Base-by-base conservation (phyloP, 768 basidiomycete genomes). In the Boletus edulis region DNA sequence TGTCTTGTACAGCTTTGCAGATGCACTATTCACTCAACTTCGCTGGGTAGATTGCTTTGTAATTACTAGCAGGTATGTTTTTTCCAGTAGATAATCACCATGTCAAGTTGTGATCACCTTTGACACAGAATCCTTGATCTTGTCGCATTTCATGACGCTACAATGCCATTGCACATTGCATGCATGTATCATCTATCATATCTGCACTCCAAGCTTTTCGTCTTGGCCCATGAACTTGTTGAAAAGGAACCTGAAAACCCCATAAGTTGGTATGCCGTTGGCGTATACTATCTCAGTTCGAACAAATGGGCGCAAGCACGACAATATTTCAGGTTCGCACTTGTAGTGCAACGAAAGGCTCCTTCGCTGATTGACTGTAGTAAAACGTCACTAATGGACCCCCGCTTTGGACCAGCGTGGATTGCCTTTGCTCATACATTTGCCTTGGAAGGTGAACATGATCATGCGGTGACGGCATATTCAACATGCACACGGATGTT, bases 391-490 rank as follows among this genome's bases (percentile, higher is more conserved):
- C 73, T 99, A 14, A 94, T 98, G 87, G 96, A 99, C 67, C 91
- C 95, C 18, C 83, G 96, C 5, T 97, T 97, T 70, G 93, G 86
- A 0, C 94, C 97, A 11, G 93, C 96, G 0, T 99, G 97, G 97
- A 84, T 98, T 48, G 92, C 94, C 3, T 99, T 98, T 68, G 97
- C 91, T 11, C 97, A 99, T 71, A 94, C 94, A 0, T 99, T 97
- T 74, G 93, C 96, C 3, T 77, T 91, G 61, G 97, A 99, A 70
- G 95, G 95, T 15, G 97, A 99, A 69, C 97, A 98, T 74, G 96
- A 98, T 62, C 95, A 98, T 65, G 96, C 97, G 3, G 92, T 98
- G 43, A 98, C 94, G 0, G 96, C 97, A 2, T 99, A 99, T 71
- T 98, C 96, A 22, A 98, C 97, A 0, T 94, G 93, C 54, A 91